Evolutionary conservation across 805 yeast species (phyloP).

Genomic region (Yarrowia sp.): DNA sequence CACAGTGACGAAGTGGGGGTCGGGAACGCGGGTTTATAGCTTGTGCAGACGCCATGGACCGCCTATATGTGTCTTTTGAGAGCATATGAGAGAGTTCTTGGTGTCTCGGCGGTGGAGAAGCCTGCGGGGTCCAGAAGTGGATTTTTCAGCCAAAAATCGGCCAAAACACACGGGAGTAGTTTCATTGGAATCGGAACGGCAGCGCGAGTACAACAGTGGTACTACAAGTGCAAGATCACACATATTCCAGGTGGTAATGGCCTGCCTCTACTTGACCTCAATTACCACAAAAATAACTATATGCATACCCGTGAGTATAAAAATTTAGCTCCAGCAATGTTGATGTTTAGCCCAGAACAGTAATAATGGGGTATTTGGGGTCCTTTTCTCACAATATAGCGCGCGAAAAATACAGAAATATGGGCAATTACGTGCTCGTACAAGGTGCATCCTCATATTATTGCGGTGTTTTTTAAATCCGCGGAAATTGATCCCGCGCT

Average conservation of each 20-base stretch:
- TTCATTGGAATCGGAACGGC: background rate
- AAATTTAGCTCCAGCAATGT: slow-evolving; percentile 1
- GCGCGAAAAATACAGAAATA: background rate
- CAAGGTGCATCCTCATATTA: no score
- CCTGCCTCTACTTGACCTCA: no score
- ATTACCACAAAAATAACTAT: background rate
- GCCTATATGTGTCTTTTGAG: slow-evolving; percentile 18
- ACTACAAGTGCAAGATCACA: background rate
- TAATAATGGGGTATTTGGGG: background rate
- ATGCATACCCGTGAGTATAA: slow-evolving; percentile 10
- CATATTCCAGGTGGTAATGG: no score
- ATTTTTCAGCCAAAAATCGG: no score
- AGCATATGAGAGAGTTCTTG: slow-evolving; percentile 27
- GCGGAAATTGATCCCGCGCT: no score
- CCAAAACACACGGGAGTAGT: no score
- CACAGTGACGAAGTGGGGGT: background rate
- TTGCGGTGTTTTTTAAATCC: no score
- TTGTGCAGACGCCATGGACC: slow-evolving; percentile 2
- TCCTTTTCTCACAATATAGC: no score
- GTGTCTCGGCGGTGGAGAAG: slow-evolving; percentile 32
- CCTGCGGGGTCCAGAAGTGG: no score
- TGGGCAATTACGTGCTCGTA: background rate
- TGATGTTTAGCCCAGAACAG: slow-evolving; percentile 13
- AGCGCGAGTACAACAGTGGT: background rate
- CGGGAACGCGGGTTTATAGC: background rate